A percentile compares a stretch with the other conserved stretches of the same genome.
Evolutionary conservation across 106 monocot species (phyloP).

Genomic region (Allium cepa): DNA sequence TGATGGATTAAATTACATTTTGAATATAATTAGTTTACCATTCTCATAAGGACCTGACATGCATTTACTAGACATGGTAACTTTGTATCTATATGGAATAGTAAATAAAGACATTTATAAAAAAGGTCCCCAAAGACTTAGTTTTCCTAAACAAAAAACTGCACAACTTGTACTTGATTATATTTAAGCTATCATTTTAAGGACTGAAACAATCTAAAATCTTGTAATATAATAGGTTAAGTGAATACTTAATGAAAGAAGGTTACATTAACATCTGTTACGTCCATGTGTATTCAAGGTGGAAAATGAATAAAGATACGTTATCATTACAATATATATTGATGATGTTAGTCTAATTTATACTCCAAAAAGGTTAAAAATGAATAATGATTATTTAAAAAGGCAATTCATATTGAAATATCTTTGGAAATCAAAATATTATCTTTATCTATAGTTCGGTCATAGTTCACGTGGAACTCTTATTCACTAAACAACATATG

Average conservation of each 20-base stretch:
- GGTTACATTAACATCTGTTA: no score
- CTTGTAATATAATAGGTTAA: not conserved
- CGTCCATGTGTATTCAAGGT: not conserved
- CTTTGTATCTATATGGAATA: no score
- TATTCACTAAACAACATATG: not conserved
- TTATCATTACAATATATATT: not conserved
- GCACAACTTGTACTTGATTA: not conserved
- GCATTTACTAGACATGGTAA: no score
- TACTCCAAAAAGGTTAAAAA: conserved; percentile 1
- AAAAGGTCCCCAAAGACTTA: no score
- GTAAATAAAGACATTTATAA: no score
- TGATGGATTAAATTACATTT: no score
- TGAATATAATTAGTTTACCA: no score
- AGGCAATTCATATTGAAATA: not conserved
- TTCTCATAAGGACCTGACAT: no score
- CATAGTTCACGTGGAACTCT: not conserved
- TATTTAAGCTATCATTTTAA: not conserved
- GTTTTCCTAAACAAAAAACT: no score
- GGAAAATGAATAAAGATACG: not conserved
- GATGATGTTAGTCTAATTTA: not conserved
- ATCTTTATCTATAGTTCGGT: not conserved
- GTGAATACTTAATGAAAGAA: not conserved
- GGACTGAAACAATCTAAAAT: not conserved
- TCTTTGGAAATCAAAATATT: conserved; percentile 2
- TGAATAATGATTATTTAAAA: not conserved